Evolutionary conservation across 352 stramenopile species (phyloP), one percentile per base, ranked within the genome.

Genomic region (Phytophthora lateralis): DNA sequence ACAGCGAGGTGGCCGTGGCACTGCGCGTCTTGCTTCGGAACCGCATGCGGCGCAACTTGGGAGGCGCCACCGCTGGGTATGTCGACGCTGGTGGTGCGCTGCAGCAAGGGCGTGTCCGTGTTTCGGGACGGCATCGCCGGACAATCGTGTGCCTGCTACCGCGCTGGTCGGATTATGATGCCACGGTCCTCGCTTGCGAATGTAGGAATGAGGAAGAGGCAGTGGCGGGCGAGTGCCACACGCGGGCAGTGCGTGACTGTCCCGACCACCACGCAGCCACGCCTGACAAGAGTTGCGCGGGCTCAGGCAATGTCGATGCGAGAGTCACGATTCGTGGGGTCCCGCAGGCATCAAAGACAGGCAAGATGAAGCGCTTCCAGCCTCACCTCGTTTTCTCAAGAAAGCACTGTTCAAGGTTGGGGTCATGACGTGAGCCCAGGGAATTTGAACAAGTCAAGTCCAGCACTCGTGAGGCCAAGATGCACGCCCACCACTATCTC

Each of bases 21-120:
- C 38, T 58, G 5, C 63, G 50, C 5, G 24, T 42, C 30, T 72
- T 60, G 51, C 63, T 54, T 14, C 56, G 63, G 24, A 66, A 63
- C 0, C 50, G 56, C 17, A 56, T 14, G 20, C 55, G 37, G 32
- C 29, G 57, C 35, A 51, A 38, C 29, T 44, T 66, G 44, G n/a
- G 38, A 47, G 11, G 11, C 11, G 15, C 14, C 17, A 11, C 9
- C 29, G 29, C 12, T n/a, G n/a, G 15, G 20, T 1, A 11, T 6
- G 34, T 55, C 32, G 10, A 27, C 27, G 49, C 44, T 57, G 10
- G 62, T 42, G 11, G 26, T 11, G 17, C 62, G 63, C n/a, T 61
- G 20, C 48, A 66, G 21, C 20, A 59, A 39, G 10, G 63, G 56
- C 26, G 43, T 60, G 29, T 57, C 49, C 24, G 49, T 60, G 38